Evolutionary conservation across 805 yeast genomes (phyloP), one percentile per base, ranked within the genome.

Genomic region (Pichia ethanolica): DNA sequence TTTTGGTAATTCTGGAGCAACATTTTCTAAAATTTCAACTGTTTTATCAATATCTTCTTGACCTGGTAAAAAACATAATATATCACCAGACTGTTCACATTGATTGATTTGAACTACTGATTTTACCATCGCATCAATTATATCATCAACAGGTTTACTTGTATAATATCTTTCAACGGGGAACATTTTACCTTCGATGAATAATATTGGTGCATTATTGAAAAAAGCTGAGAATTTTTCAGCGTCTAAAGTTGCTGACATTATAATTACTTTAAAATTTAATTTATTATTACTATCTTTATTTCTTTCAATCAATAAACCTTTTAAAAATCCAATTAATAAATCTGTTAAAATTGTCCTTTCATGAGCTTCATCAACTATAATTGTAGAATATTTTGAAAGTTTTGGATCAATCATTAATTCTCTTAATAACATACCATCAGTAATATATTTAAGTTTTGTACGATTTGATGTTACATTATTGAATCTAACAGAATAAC

Each of bases 241-340:
- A 1, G 98, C 98, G 66, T 93, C 95, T 50, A 93, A 73, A 0
- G 99, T 93, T 30, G 99, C 99, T 45, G 98, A 90, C 97, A 93
- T 95, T 56, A 93, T 78, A 6, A 93, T 79, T 36, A 89, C 73
- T 58, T 81, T 77, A 56, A 93, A 74, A 52, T 77, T 77, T 8
- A 52, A 46, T 3, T 34, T 33, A 7, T 41, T 28, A 50, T 62
- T 63, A 40, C 77, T 77, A 20, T 20, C 20, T 14, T 80, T 67
- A 47, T 83, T 71, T 42, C 75, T 72, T 8, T 61, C 61, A 0
- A 59, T 47, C 10, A 85, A 59, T 37, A 93, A 69, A 39, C 80
- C 77, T 62, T 89, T 90, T 55, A 93, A 71, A 59, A 93, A 86
- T 3, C 98, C 99, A 71, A 93, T 73, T 20, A 93, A 72, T 57